Base-by-base conservation (phyloP, 2,329 filamentous ascomycete genomes). In the Myrmaecium sp. region DNA sequence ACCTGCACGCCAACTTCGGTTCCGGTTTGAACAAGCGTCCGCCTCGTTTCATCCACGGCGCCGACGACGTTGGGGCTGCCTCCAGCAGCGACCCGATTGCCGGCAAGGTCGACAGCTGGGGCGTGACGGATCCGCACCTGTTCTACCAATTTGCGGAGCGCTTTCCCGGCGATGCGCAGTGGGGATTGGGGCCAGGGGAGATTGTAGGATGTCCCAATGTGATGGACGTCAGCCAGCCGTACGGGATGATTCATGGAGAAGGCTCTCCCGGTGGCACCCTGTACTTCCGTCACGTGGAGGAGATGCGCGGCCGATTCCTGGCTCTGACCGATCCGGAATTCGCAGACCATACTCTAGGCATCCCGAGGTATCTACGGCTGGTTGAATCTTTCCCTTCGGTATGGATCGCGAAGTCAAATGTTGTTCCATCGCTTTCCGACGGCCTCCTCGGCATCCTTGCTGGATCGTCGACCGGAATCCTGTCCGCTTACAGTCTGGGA, bases 171-270 rank as follows among this genome's bases (percentile, higher is more conserved):
- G 64, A 84, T 31, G 58, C 71, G 11, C 73, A 74, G 17, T 92
- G 77, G 51, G 86, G 86, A 3, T 49, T 84, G 26, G 82, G 79
- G 4, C 61, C 80, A 17, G 83, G 82, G 4, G 74, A 81, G 21
- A 46, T 73, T 27, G 72, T 82, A 6, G 81, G 77, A 10, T 58
- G 74, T 14, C 79, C 80, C 2, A 94, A 94, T 42, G 68, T 78
- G 18, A 84, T 94, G 76, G 84, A 93, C 45, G 69, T 93, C 18
- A 93, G 83, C 43, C 79, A 86, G 40, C 67, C 69, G 6, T 84
- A 79, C 44, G 86, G 86, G 6, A 69, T 86, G 54, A 57, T 92
- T 5, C 74, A 80, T 28, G 86, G 83, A 3, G 82, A 93, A 55
- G 84, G 82, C 2, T 81, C 76, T 30, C 83, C 83, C 0, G 79